Evolutionary conservation across 192 early-diverging fungal genomes (phyloP), one percentile per base, ranked within the genome.

Genomic region (Geranomyces variabilis): DNA sequence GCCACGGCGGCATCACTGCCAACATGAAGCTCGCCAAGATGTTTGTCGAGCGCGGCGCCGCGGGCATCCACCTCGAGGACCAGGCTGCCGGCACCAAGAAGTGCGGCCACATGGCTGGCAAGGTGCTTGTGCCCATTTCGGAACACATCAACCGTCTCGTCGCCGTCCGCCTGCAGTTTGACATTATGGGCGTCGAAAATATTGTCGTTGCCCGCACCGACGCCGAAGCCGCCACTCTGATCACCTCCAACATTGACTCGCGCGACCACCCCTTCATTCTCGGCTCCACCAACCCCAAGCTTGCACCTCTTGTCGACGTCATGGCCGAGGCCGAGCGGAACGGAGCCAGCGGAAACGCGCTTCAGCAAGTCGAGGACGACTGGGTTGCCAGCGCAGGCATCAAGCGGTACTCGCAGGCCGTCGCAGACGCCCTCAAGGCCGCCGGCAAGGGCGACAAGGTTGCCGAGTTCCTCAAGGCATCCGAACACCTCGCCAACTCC

Each of bases 21-120:
- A 91, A 88, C 77, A 96, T 96, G 94, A 95, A 96, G 83, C 84
- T 96, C 45, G 90, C 93, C 84, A 96, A 95, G 87, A 93, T 97
- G 92, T 93, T 97, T 79, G 95, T 97, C 66, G 93, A 97, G 82
- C 89, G 94, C 53, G 95, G 95, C 62, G 95, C 95, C 28, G 95
- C 95, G 31, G 95, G 94, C 76, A 93, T 97, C 77, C 95, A 97
- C 74, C 76, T 92, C 48, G 93, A 96, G 80, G 93, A 96, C 83
- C 94, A 96, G 80, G 90, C 92, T 41, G 90, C 96, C 26, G 91
- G 93, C 71, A 96, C 94, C 75, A 98, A 98, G 78, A 98, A 98
- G 88, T 98, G 96, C 79, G 96, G 96, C 21, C 96, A 98, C 81
- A 98, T 98, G 96, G 96, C 94, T 55, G 96, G 96, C 57, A 98